Evolutionary conservation across 129 eudicot genomes (phyloP), one percentile per base, ranked within the genome.

Genomic region (Rutidosis leptorrhynchoides): DNA sequence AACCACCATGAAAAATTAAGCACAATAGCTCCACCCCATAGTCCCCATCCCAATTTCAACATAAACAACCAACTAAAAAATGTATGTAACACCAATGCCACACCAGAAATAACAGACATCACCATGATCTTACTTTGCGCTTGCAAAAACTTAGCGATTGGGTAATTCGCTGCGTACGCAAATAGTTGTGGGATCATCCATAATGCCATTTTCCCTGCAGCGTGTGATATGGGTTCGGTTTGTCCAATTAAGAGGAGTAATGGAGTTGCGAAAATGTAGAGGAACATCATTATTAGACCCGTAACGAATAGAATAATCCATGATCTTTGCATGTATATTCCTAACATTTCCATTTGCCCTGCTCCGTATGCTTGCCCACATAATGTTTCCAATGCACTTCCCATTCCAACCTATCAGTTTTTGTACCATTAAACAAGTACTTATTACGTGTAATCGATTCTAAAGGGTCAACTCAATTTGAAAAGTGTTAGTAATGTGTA

Each of bases 361-460:
- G 92, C 92, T 5, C 92, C 92, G 14, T 64, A 85, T 27, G 92
- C 92, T 74, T 85, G 87, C 16, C 92, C 87, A 66, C 92, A 85
- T 7, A 85, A 72, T 1, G 90, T 85, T 43, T 85, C 87, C 48
- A 85, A 69, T 30, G 90, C 90, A 23, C 87, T 79, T 11, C 82
- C 90, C 87, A 82, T 82, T 64, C 87, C 87, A 5, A 78, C 67
- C 87, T 8, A 52, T 52, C 14, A 5, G 69, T 40, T 27, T 30
- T 68, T 28, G 15, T 59, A 1, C 0, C 6, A 56, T 25, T 12
- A 10, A 10, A 58, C 17, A 16, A n/a, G 3, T 48, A 3, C 3
- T 48, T n/a, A 46, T 19, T 48, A n/a, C 9, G 9, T 15, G 56
- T 11, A 49, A 49, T 37, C 16, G 5, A 37, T 10, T 11, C 45